Evolutionary conservation across 2,329 filamentous ascomycete species (phyloP).

Genomic region (Capronia epimyces): DNA sequence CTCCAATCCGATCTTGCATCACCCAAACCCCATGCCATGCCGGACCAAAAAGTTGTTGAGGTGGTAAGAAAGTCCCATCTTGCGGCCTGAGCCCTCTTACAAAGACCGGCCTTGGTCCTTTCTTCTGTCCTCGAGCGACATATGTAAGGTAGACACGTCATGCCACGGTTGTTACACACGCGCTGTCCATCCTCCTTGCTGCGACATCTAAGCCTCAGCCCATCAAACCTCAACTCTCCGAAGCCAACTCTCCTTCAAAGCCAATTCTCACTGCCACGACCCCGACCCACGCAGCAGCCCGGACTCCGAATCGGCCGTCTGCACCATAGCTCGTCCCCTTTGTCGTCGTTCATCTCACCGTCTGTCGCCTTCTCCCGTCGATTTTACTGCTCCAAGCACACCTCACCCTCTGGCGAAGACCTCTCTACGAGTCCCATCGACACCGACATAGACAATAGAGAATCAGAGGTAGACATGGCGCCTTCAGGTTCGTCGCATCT

Average conservation of each 20-base stretch:
- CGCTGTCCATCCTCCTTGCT: constrained; percentile 3
- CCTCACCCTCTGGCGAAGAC: background rate
- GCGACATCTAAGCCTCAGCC: constrained; percentile 7
- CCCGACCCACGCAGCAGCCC: background rate
- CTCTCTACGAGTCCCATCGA: background rate
- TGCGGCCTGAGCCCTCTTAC: too few species aligned
- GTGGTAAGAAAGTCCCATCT: background rate
- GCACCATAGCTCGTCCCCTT: background rate
- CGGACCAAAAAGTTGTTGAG: background rate
- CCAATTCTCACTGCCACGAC: background rate
- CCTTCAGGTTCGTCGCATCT: constrained; percentile 10
- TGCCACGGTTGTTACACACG: constrained; percentile 1
- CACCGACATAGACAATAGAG: constrained; percentile 3
- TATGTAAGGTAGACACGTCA: background rate
- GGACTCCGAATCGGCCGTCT: background rate
- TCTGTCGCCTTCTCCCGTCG: constrained; percentile 1
- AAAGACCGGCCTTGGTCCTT: background rate
- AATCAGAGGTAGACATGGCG: constrained; percentile 8
- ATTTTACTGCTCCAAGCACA: constrained; percentile 3
- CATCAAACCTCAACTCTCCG: constrained; percentile 1
- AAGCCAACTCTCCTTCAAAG: background rate
- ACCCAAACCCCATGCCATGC: background rate
- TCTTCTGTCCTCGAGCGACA: background rate
- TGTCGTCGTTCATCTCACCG: background rate
- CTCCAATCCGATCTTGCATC: constrained; percentile 1